Evolutionary conservation across 345 rosid species (phyloP).

Genomic region (Camelina hispida): DNA sequence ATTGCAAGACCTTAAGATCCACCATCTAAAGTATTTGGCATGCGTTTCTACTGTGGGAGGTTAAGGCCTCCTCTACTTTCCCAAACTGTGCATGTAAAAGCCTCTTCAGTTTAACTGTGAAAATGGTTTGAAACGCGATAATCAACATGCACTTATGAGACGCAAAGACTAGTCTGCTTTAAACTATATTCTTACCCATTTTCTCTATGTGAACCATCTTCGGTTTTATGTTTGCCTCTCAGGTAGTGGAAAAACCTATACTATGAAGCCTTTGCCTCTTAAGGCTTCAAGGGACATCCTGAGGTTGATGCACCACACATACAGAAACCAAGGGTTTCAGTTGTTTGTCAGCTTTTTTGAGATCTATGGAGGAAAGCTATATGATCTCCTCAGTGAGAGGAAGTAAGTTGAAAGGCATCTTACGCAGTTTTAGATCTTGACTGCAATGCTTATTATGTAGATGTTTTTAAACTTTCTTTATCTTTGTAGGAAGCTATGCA

Average conservation of each 20-base stretch:
- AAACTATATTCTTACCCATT: neutral
- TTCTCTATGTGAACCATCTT: constrained; percentile 15
- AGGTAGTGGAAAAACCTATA: constrained; percentile 98
- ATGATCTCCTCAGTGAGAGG: constrained; percentile 90
- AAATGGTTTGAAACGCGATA: constrained; percentile 5
- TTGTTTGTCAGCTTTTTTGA: constrained; percentile 93
- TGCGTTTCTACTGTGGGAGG: constrained; percentile 7
- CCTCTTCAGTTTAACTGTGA: constrained; percentile 16
- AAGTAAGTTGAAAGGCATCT: constrained; percentile 65
- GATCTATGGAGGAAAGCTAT: constrained; percentile 95
- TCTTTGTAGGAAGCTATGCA: constrained; percentile 74
- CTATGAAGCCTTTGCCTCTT: constrained; percentile 96
- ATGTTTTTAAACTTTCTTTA: neutral
- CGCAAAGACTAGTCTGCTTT: constrained; percentile 12
- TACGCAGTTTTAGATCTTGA: constrained; percentile 3
- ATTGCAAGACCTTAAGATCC: constrained; percentile 24
- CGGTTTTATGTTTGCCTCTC: constrained; percentile 30
- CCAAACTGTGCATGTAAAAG: constrained; percentile 11
- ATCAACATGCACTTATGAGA: constrained; percentile 7
- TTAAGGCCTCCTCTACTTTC: constrained; percentile 5
- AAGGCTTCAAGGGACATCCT: constrained; percentile 93
- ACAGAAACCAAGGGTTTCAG: constrained; percentile 93
- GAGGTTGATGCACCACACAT: constrained; percentile 96
- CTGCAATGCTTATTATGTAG: constrained; percentile 14
- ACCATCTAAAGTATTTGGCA: constrained; percentile 25